Evolutionary conservation across 2,329 filamentous ascomycete genomes (phyloP), one percentile per base, ranked within the genome.

Genomic region (Cryphonectria carpinicola): DNA sequence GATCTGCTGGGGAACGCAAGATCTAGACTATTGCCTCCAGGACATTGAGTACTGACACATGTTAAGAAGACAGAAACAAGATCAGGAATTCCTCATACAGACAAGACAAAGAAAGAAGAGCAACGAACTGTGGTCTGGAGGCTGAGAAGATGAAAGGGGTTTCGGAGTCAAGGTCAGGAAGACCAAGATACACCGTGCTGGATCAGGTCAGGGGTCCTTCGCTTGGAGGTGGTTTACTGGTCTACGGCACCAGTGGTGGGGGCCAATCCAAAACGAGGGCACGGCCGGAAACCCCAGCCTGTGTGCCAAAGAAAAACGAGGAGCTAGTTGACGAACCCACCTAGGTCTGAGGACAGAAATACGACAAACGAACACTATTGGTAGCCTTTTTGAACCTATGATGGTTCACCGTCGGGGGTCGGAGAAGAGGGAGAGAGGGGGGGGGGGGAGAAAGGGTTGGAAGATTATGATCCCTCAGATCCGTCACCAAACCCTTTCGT

Each of bases 261-360:
- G 63, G 63, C n/a, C 63, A 65, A 65, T 65, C 43, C 63, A 65
- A 65, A 65, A 65, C 63, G 63, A 35, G 41, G 67, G 70, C 70
- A 66, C 63, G 70, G 70, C 70, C 68, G 54, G 19, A 63, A 54
- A 71, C 63, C 63, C 43, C 17, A 56, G 66, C 66, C 61, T 56
- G 37, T 56, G 37, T 52, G 56, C 63, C 63, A 65, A 65, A 65
- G 63, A 65, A 61, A 39, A 65, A 52, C 63, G 63, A 49, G 63
- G 63, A 37, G 43, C 63, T 52, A 35, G 54, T 32, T 17, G 10
- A 14, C 14, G 54, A 17, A 58, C 6, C 54, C 54, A 49, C 63
- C 39, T 46, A 19, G 63, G 39, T 13, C 11, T 28, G 61, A 41
- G 37, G 39, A 32, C n/a, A 28, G 7, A 41, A 64, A 39, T 46